Percentiles rank a stretch among this genome's conserved stretches.
phyloP scores from a whole-genome alignment of 2,329 filamentous ascomycete species.

The Sphaerulina vaccinii region DNA sequence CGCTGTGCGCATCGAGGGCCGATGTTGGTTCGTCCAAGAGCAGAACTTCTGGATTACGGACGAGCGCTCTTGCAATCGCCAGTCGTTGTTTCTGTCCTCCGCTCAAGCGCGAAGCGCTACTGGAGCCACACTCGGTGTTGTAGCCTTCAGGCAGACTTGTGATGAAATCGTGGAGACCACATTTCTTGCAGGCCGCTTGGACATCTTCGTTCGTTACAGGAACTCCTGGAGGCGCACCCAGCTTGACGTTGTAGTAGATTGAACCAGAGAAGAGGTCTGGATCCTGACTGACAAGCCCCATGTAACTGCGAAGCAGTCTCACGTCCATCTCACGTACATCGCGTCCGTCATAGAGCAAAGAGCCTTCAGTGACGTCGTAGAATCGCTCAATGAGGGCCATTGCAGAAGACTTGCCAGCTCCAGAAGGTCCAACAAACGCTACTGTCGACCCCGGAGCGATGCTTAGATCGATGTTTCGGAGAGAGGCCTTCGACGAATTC shows the following conservation, averaged over 20 bases:
- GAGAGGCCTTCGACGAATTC: constrained; percentile 40
- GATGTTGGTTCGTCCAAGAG: constrained; percentile 50
- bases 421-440: constrained; percentile 47
- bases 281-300: constrained; percentile 49
- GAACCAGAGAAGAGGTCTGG: constrained; percentile 47
- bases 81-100: constrained; percentile 50
- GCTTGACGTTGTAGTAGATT: constrained; percentile 45
- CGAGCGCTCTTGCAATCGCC: constrained; percentile 47
- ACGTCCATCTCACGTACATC: constrained; percentile 43
- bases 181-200: constrained; percentile 42
- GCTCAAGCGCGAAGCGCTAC: constrained; percentile 41
- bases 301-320: constrained; percentile 38
- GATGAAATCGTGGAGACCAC: constrained; percentile 50
- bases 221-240: constrained; percentile 37
- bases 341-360: constrained; percentile 43
- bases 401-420: constrained; percentile 48
- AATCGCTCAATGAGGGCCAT: constrained; percentile 49
- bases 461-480: constrained; percentile 51
- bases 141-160: constrained; percentile 49
- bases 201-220: constrained; percentile 33
- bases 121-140: constrained; percentile 46
- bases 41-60: constrained; percentile 48
- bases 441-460: constrained; percentile 54
- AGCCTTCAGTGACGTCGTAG: constrained; percentile 43
- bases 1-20: constrained; percentile 48